These are phyloP conservation scores for Leonotis leonurus DNA, from an alignment of 257 asterid species.

Conservation along the genomic window DNA sequence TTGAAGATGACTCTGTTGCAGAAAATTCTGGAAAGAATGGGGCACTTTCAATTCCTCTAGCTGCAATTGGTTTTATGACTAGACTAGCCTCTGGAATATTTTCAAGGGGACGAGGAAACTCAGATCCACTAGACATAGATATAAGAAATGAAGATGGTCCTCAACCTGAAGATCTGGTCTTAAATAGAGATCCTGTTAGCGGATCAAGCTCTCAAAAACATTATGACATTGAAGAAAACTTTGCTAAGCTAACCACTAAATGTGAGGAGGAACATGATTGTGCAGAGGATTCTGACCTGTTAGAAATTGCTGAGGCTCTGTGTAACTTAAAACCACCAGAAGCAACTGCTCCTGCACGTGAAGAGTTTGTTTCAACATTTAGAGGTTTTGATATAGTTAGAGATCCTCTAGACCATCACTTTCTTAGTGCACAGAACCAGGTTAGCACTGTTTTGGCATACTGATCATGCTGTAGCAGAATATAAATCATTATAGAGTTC, in stretches of 20 bases:
- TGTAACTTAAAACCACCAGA: slow-evolving; percentile 37
- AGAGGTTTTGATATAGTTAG: slow-evolving; percentile 75
- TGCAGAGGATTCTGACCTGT: slow-evolving; percentile 31
- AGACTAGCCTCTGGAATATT: slow-evolving; percentile 89
- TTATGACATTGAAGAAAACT: slow-evolving; percentile 29
- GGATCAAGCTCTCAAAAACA: slow-evolving; percentile 49
- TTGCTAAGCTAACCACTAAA: slow-evolving; percentile 30
- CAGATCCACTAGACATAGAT: slow-evolving; percentile 37
- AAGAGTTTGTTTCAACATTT: slow-evolving; percentile 40
- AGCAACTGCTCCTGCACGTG: slow-evolving; percentile 23
- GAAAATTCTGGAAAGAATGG: slow-evolving; percentile 69
- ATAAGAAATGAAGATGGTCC: slow-evolving; percentile 52
- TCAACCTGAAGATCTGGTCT: slow-evolving; percentile 33
- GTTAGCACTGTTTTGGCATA: no score
- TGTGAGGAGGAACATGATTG: slow-evolving; percentile 31
- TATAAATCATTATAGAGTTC: no score
- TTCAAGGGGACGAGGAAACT: slow-evolving; percentile 58
- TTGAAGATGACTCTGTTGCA: slow-evolving; percentile 36
- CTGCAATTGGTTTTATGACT: slow-evolving; percentile 87
- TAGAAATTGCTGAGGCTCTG: slow-evolving; percentile 46
- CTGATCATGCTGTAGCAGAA: no score
- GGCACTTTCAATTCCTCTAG: slow-evolving; percentile 75
- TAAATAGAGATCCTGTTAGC: slow-evolving; percentile 24
- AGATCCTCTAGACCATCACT: slow-evolving; percentile 84
- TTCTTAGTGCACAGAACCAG: slow-evolving; percentile 54